Evolutionary conservation across 768 basidiomycete species (phyloP), one percentile per base, ranked within the genome.

Genomic region (Phaeotremella skinneri): DNA sequence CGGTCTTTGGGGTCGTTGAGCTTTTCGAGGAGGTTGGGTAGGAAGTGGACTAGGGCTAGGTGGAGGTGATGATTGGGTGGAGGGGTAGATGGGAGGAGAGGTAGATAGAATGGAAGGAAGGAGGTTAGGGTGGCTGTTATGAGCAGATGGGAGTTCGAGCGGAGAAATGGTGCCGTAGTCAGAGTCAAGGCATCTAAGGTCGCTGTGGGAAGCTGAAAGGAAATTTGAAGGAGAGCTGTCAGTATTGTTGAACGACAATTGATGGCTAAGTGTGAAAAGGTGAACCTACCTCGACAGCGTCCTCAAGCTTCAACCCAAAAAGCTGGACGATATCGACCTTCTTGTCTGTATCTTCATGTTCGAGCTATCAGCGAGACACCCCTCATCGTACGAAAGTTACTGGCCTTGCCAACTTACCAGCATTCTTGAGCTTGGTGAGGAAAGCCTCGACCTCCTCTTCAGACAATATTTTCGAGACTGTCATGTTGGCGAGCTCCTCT

Each of bases 291-390:
- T 63, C 59, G 14, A 39, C 9, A 0, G 66, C 66, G 9, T 68
- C 67, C 34, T 74, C 75, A 14, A 76, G 60, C 26, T 64, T 60
- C 21, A 74, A 47, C 3, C 69, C 67, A 34, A 76, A 74, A 32
- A 71, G 58, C 37, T 76, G 75, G 20, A 76, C 62, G 43, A 71
- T 66, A 61, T 76, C 75, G 5, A 74, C 68, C 50, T 73, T 76
- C 57, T 70, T 71, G 55, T 70, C 69, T 2, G 61, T 39, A 39
- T 72, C 73, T 75, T 29, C 23, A 32, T 4, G 30, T 30, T 49
- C n/a, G 39, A 32, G 55, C 5, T 13, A 21, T 20, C 20, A 42
- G 31, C 17, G 17, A 1, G 21, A 43, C 26, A 49, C 2, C 32
- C 41, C 1, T 16, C 11, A 26, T 23, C 21, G 21, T 11, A 42